Conservation (phyloP, 768 basidiomycete species). For the Daedaleopsis sinensis region DNA sequence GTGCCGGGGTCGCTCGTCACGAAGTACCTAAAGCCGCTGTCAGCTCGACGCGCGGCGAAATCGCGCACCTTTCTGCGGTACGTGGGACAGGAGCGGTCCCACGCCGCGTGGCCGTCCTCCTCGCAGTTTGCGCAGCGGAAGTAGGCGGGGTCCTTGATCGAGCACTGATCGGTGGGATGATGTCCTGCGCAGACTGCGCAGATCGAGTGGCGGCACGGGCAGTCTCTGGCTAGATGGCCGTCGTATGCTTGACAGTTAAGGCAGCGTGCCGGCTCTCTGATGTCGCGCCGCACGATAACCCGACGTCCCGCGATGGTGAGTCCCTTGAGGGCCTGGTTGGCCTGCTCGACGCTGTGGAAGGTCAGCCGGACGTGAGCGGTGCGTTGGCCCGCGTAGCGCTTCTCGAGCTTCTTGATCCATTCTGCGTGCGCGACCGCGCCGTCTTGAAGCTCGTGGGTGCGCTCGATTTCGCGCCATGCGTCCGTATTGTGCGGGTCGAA, state of each 20-base stretch:
- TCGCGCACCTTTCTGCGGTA: background rate
- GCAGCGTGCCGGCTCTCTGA: constrained; percentile 30
- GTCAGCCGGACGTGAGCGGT: constrained; percentile 27
- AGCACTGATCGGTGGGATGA: constrained; percentile 27
- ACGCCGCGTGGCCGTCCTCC: constrained; percentile 31
- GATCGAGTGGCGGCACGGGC: too few species aligned
- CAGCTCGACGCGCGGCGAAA: background rate
- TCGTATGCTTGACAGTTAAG: too few species aligned
- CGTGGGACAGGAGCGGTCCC: constrained; percentile 28
- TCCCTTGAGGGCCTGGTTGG: constrained; percentile 32
- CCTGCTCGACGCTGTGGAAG: constrained; percentile 19
- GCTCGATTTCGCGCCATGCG: background rate
- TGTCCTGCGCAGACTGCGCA: constrained; percentile 25
- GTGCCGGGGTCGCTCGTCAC: constrained; percentile 1
- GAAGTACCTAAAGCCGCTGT: too few species aligned
- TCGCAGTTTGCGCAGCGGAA: constrained; percentile 32
- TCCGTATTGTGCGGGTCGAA: constrained; percentile 1
- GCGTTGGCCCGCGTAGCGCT: constrained; percentile 20
- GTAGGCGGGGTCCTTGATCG: background rate
- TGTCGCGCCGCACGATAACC: constrained; percentile 18
- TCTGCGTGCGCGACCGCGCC: constrained; percentile 8
- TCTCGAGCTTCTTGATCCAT: constrained; percentile 32
- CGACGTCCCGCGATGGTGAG: constrained; percentile 20
- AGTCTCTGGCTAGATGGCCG: too few species aligned
- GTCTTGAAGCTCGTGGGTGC: background rate